These are phyloP conservation scores for Mortierella sp. DNA, from an alignment of 371 early-diverging fungal genomes.

Conservation along the genomic window DNA sequence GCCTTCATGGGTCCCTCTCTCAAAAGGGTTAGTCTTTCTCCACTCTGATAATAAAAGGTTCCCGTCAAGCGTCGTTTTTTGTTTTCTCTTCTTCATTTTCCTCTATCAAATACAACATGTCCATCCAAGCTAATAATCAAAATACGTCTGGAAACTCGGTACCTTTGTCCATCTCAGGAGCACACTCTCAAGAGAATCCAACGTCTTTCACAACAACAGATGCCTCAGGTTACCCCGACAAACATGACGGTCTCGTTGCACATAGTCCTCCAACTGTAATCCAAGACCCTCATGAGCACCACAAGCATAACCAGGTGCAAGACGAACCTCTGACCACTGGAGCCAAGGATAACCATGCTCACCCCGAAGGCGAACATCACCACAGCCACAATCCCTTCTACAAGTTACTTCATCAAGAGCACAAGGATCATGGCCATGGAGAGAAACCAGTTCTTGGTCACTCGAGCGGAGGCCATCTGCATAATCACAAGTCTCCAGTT, in stretches of 20 bases:
- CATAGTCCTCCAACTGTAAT: not conserved
- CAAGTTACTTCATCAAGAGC: not conserved
- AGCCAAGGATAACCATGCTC: not conserved
- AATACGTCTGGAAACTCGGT: not conserved
- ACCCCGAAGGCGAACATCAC: not conserved
- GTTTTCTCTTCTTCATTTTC: not conserved
- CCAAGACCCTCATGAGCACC: constrained; percentile 33
- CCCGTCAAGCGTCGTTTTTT: no score
- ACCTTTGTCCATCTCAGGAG: not conserved
- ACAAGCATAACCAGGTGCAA: constrained; percentile 38
- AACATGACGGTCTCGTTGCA: constrained; percentile 36
- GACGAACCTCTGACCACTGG: not conserved
- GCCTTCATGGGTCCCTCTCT: not conserved
- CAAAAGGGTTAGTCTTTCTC: not conserved
- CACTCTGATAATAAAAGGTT: no score
- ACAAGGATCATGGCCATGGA: not conserved
- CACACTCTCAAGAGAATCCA: not conserved
- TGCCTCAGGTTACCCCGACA: constrained; percentile 45
- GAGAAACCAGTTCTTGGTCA: not conserved
- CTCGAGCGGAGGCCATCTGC: not conserved
- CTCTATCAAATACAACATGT: not conserved
- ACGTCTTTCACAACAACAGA: constrained; percentile 31
- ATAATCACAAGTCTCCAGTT: constrained; percentile 2
- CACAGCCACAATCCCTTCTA: not conserved
- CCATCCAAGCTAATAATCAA: not conserved